Percentiles rank a stretch among this genome's conserved stretches.
Evolutionary conservation across 108 stramenopile species (phyloP).

Genomic region (Skeletonema grethae): DNA sequence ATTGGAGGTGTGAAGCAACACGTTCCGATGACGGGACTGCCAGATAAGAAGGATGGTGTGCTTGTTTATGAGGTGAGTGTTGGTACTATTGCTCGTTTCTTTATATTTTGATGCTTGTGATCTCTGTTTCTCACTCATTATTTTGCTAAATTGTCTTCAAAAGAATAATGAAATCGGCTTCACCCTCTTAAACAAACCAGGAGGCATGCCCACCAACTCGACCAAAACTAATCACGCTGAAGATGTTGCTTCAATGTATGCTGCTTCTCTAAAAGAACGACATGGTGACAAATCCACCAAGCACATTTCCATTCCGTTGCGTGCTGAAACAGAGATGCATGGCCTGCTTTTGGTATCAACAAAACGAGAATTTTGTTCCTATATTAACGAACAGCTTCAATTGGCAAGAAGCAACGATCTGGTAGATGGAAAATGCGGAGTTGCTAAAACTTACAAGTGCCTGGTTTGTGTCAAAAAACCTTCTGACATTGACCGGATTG

Average conservation of each 20-base stretch:
- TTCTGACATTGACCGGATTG: slow-evolving; percentile 42
- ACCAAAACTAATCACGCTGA: slow-evolving; percentile 53
- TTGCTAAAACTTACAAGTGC: slow-evolving; percentile 41
- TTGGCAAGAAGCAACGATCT: slow-evolving; percentile 6
- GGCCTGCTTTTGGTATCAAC: slow-evolving; percentile 46
- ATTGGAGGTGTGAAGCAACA: slow-evolving; percentile 31
- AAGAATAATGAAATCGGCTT: slow-evolving; percentile 46
- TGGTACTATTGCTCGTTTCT: neutral
- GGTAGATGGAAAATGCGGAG: neutral
- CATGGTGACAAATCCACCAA: slow-evolving; percentile 15
- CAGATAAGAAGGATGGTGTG: slow-evolving; percentile 51
- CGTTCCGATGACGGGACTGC: slow-evolving; percentile 48
- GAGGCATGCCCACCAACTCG: slow-evolving; percentile 41
- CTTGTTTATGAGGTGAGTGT: slow-evolving; percentile 53
- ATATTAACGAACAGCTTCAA: slow-evolving; percentile 34
- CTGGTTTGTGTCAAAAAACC: slow-evolving; percentile 52
- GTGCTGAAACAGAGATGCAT: slow-evolving; percentile 46
- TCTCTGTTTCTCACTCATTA: neutral
- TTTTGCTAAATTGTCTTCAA: neutral
- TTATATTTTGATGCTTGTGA: neutral
- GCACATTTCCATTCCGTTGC: slow-evolving; percentile 31
- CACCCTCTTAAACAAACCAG: slow-evolving; percentile 51
- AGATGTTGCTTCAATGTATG: slow-evolving; percentile 45
- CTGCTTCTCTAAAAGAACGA: slow-evolving; percentile 41
- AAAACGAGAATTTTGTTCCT: slow-evolving; percentile 44